phyloP scores from a whole-genome alignment of 1,139 yeast genomes.

The Geotrichum bryndzae region DNA sequence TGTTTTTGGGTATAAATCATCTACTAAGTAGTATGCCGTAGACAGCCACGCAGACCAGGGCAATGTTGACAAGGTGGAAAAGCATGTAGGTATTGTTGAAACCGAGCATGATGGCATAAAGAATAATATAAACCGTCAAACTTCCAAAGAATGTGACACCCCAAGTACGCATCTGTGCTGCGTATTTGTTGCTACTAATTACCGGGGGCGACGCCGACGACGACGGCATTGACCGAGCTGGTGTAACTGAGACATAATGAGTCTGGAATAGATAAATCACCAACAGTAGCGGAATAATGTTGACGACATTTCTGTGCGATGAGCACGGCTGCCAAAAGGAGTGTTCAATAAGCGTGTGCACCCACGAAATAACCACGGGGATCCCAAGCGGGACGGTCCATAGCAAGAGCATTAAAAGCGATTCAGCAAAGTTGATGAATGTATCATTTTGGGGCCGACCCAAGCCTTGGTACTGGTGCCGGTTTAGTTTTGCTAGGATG shows the following conservation, averaged over 20 bases:
- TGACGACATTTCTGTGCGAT: slow-evolving; percentile 29
- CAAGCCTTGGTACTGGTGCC: not conserved
- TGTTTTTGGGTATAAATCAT: not conserved
- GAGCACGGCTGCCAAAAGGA: slow-evolving; percentile 32
- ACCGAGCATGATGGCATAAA: slow-evolving; percentile 32
- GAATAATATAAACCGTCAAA: not conserved
- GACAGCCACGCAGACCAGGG: not conserved
- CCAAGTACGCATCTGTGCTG: not conserved
- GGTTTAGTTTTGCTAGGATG: not conserved
- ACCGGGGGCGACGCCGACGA: not conserved
- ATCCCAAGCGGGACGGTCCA: slow-evolving; percentile 34
- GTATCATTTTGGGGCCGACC: not conserved
- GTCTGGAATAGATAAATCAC: slow-evolving; percentile 22
- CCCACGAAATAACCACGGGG: slow-evolving; percentile 36
- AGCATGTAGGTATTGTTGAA: slow-evolving; percentile 34
- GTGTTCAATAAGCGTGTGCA: slow-evolving; percentile 30
- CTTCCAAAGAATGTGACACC: not conserved
- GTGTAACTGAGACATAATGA: not conserved
- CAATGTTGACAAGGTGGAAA: slow-evolving; percentile 31
- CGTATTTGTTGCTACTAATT: not conserved
- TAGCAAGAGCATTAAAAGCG: slow-evolving; percentile 25
- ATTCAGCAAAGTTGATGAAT: slow-evolving; percentile 7
- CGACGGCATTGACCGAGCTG: not conserved
- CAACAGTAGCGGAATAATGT: slow-evolving; percentile 30
- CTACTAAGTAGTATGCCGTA: not conserved